These are phyloP conservation scores for Emergomyces pasteurianus DNA, from an alignment of 2,329 filamentous ascomycete genomes.

Conservation along the genomic window DNA sequence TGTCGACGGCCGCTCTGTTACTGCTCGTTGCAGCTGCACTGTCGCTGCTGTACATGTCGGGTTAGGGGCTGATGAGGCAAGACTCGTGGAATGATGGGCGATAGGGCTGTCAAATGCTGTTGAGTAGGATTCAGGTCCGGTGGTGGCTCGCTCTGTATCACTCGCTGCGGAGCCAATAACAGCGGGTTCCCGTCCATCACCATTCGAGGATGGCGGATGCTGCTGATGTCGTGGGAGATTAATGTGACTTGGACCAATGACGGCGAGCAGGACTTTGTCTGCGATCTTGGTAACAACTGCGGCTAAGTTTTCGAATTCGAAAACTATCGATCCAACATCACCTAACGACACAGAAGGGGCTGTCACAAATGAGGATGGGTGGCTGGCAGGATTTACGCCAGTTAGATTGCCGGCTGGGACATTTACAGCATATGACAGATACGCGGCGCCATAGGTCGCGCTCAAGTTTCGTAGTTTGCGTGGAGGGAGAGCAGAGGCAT, in stretches of 20 bases:
- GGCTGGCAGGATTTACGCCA: constrained; percentile 30
- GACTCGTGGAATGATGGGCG: constrained; percentile 4
- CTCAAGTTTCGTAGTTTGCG: constrained; percentile 31
- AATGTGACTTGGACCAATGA: constrained; percentile 22
- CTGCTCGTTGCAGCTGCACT: neutral
- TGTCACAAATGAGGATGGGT: constrained; percentile 33
- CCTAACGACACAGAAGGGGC: constrained; percentile 29
- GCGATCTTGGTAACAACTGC: constrained; percentile 32
- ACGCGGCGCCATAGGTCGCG: constrained; percentile 33
- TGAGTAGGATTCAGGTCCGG: constrained; percentile 4
- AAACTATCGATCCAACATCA: constrained; percentile 33
- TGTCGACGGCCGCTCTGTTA: neutral
- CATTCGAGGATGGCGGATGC: neutral
- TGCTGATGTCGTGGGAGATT: neutral
- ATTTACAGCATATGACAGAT: constrained; percentile 31
- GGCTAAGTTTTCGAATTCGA: constrained; percentile 29
- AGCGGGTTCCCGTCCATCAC: neutral
- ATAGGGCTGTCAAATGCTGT: constrained; percentile 5
- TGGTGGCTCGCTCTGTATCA: constrained; percentile 8
- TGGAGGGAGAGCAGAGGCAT: constrained; percentile 28
- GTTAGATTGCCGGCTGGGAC: constrained; percentile 31
- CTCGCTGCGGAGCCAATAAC: constrained; percentile 8
- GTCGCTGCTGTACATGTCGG: neutral
- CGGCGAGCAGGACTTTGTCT: constrained; percentile 32
- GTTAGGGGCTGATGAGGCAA: constrained; percentile 11